phyloP scores from a whole-genome alignment of 2,329 filamentous ascomycete genomes.

The Sporothrix pseudoabietina region DNA sequence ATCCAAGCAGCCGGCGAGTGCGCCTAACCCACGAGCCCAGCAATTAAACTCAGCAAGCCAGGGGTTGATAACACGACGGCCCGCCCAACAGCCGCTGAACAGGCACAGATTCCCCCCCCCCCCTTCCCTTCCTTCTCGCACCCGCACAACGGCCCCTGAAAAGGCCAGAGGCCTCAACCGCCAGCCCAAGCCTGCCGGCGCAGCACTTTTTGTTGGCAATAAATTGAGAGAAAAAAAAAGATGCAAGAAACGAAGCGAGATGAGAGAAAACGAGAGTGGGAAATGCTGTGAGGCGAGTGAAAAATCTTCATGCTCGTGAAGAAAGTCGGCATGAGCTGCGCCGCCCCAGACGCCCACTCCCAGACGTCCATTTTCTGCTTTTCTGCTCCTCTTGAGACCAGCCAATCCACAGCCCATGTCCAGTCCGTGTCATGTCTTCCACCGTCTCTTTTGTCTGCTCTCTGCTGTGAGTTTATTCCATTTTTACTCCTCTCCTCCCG shows the following conservation, averaged over 20 bases:
- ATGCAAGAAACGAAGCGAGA: background rate
- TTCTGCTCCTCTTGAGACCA: background rate
- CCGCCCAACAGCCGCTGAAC: constrained; percentile 2
- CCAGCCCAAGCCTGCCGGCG: constrained; percentile 1
- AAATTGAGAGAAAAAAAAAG: background rate
- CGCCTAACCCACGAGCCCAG: constrained; percentile 3
- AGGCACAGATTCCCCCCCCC: too few relatives aligned
- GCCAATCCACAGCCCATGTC: background rate
- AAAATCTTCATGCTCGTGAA: constrained; percentile 10
- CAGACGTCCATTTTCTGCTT: background rate
- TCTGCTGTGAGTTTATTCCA: background rate
- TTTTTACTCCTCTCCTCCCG: background rate
- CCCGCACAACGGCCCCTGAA: constrained; percentile 2
- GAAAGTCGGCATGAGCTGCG: constrained; percentile 1
- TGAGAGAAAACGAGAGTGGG: background rate
- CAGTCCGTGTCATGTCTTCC: too few relatives aligned
- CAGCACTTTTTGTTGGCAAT: background rate
- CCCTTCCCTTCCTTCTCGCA: background rate
- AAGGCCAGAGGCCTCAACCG: background rate
- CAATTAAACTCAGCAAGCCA: background rate
- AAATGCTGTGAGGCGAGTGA: background rate
- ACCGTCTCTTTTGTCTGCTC: background rate
- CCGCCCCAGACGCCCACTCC: background rate
- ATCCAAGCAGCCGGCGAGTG: background rate
- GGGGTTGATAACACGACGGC: background rate